phyloP scores from a whole-genome alignment of 2,329 filamentous ascomycete species.

The Colletotrichum simmondsii region DNA sequence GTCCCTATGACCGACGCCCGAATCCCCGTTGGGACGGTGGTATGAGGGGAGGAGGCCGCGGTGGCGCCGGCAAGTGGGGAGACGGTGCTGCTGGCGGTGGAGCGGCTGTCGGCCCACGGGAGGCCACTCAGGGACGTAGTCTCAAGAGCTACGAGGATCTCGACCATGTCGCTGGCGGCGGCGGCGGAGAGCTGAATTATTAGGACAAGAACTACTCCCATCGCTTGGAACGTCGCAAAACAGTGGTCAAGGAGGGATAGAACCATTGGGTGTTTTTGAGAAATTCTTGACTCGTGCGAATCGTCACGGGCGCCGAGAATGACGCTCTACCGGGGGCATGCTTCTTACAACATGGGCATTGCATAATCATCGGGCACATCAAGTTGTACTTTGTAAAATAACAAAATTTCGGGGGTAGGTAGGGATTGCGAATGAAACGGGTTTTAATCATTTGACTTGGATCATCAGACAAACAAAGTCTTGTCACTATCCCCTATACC shows the following conservation, averaged over 20 bases:
- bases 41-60: slow-evolving; percentile 62
- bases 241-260: neutral
- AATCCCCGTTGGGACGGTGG: slow-evolving; percentile 63
- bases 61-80: slow-evolving; percentile 71
- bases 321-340: neutral
- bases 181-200: slow-evolving; percentile 90
- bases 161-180: slow-evolving; percentile 82
- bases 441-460: neutral
- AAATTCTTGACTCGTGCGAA: neutral
- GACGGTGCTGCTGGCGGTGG: slow-evolving; percentile 79
- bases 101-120: slow-evolving; percentile 83
- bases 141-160: slow-evolving; percentile 98
- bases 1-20: slow-evolving; percentile 78
- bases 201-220: slow-evolving; percentile 52
- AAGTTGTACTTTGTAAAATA: slow-evolving; percentile 30
- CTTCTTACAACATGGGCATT: slow-evolving; percentile 2
- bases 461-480: no score
- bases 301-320: neutral
- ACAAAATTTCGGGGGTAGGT: slow-evolving; percentile 22
- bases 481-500: no score
- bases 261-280: neutral
- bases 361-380: slow-evolving; percentile 10
- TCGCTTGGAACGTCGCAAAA: slow-evolving; percentile 6
- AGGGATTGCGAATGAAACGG: slow-evolving; percentile 8
- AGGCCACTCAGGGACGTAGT: slow-evolving; percentile 91